Percentiles rank a stretch among this genome's conserved stretches.
Evolutionary conservation across 1,139 yeast genomes (phyloP).

Genomic region (Sugiyamaella novakii): DNA sequence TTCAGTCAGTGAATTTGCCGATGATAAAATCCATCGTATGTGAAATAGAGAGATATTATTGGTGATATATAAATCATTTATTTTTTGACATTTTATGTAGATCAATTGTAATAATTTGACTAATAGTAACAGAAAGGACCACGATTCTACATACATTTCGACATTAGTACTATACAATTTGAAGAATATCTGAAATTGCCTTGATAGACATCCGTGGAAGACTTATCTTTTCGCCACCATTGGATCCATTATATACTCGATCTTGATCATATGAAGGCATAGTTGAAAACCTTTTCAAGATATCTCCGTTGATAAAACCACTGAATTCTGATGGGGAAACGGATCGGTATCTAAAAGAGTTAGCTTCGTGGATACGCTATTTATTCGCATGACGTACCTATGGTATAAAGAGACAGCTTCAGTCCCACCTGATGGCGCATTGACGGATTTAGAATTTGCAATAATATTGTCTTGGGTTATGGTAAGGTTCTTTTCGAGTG

Average conservation of each 20-base stretch:
- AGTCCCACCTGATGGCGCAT: slow-evolving; percentile 10
- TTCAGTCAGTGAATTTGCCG: slow-evolving; percentile 50
- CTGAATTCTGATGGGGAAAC: background rate
- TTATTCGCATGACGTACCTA: slow-evolving; percentile 4
- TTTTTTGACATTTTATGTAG: slow-evolving; percentile 3
- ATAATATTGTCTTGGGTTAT: slow-evolving; percentile 1
- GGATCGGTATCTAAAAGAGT: slow-evolving; percentile 7
- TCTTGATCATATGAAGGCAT: slow-evolving; percentile 1
- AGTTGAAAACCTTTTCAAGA: slow-evolving; percentile 4
- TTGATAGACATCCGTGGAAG: background rate
- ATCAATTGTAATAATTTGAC: background rate
- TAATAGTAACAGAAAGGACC: background rate
- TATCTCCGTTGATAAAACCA: slow-evolving; percentile 8
- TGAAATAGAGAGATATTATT: slow-evolving; percentile 13
- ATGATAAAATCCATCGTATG: slow-evolving; percentile 37
- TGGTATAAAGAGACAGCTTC: slow-evolving; percentile 2
- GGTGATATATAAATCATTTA: background rate
- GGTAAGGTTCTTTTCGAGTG: background rate
- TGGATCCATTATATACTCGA: background rate
- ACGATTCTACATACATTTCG: too few relatives aligned
- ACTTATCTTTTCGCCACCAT: background rate
- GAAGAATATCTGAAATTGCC: slow-evolving; percentile 1
- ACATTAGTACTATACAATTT: background rate
- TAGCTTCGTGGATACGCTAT: background rate
- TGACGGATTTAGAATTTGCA: slow-evolving; percentile 3